These are phyloP conservation scores for Solidago caesia DNA, from an alignment of 129 eudicot genomes.

Conservation along the genomic window DNA sequence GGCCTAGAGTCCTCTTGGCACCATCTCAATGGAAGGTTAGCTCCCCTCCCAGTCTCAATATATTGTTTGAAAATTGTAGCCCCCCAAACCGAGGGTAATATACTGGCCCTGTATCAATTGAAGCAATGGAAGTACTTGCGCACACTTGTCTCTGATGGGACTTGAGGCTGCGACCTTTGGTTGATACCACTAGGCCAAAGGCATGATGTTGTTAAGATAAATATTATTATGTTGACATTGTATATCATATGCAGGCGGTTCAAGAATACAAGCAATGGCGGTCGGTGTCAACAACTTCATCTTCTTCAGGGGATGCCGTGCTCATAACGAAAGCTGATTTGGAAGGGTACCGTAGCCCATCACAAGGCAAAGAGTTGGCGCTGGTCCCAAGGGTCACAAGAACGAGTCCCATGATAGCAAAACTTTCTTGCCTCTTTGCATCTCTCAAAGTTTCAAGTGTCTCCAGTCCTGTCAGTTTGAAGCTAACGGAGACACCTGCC, in stretches of 20 bases:
- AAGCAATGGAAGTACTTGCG: no score
- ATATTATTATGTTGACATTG: neutral
- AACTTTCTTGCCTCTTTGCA: constrained; percentile 69
- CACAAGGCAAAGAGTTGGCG: constrained; percentile 39
- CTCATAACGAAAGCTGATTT: constrained; percentile 83
- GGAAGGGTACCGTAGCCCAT: constrained; percentile 73
- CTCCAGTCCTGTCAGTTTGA: constrained; percentile 40
- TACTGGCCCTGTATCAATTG: no score
- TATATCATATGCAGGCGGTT: constrained; percentile 62
- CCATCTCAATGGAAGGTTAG: constrained; percentile 84
- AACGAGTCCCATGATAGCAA: constrained; percentile 59
- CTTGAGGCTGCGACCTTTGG: no score
- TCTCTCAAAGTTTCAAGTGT: constrained; percentile 59
- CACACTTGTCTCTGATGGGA: no score
- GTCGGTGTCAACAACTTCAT: constrained; percentile 24
- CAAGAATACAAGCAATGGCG: constrained; percentile 64
- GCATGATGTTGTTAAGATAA: no score
- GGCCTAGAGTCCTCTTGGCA: constrained; percentile 88
- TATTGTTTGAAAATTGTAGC: no score
- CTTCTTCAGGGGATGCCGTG: constrained; percentile 68
- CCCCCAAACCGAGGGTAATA: no score
- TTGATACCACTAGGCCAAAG: no score
- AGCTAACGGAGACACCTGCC: constrained; percentile 65
- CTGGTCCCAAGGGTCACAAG: constrained; percentile 39
- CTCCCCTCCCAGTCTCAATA: neutral